Percentiles rank a stretch among this genome's conserved stretches.
phyloP scores from a whole-genome alignment of 176 grass and related monocot genomes.

The Phoenix roebelenii region DNA sequence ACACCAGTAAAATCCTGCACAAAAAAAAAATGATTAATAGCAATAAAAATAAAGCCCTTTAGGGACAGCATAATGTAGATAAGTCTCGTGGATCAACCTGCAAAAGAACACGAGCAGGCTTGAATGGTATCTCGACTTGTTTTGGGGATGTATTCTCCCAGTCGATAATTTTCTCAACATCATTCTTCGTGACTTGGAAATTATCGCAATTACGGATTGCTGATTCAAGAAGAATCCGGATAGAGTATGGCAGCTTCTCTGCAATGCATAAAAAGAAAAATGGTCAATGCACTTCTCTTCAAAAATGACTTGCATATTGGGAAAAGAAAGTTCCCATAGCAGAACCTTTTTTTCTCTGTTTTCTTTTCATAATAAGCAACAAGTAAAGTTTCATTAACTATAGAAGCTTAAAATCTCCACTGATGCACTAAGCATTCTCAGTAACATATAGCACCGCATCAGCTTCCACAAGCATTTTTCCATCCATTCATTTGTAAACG shows the following conservation, averaged over 20 bases:
- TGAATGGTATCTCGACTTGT: constrained; percentile 36
- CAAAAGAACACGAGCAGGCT: constrained; percentile 42
- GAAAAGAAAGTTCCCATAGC: too few relatives aligned
- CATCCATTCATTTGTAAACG: too few relatives aligned
- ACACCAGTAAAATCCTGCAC: constrained; percentile 41
- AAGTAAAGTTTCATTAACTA: too few relatives aligned
- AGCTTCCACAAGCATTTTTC: too few relatives aligned
- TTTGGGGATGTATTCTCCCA: constrained; percentile 33
- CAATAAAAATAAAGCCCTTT: background rate
- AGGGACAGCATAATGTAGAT: too few relatives aligned
- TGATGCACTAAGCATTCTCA: too few relatives aligned
- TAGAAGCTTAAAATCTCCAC: too few relatives aligned
- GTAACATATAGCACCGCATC: too few relatives aligned
- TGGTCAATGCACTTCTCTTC: too few relatives aligned
- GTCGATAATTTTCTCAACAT: constrained; percentile 39
- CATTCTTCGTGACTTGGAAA: constrained; percentile 33
- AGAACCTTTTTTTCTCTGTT: too few relatives aligned
- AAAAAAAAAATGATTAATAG: background rate
- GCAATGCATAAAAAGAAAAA: background rate
- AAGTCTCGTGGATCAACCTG: constrained; percentile 7
- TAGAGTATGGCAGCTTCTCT: constrained; percentile 14
- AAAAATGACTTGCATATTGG: too few relatives aligned
- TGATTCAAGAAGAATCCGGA: constrained; percentile 33
- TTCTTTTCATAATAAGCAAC: too few relatives aligned
- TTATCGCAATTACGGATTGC: constrained; percentile 34